A percentile compares a stretch with the other conserved stretches of the same genome.
Conservation (phyloP, 2,329 filamentous ascomycete species). For the Plectosphaerella plurivora region DNA sequence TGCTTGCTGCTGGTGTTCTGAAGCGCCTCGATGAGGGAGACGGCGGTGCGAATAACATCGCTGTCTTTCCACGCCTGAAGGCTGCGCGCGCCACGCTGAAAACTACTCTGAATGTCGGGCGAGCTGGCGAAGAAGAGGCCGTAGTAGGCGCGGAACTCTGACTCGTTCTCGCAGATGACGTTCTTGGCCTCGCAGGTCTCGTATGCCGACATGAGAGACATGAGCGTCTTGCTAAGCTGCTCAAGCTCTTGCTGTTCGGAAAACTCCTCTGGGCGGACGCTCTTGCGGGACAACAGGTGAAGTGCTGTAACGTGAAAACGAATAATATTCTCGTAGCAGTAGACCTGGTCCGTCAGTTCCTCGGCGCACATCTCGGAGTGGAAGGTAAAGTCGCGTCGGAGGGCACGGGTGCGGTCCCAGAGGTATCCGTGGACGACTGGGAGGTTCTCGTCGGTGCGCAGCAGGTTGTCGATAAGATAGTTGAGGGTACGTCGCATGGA, state of each 20-base stretch:
- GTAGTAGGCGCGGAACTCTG: conserved; percentile 63
- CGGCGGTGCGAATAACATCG: conserved; percentile 56
- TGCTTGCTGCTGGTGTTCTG: conserved; percentile 54
- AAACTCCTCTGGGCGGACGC: conserved; percentile 54
- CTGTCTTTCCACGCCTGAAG: conserved; percentile 49
- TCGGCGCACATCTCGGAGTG: conserved; percentile 55
- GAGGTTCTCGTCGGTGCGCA: conserved; percentile 51
- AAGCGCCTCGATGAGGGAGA: conserved; percentile 55
- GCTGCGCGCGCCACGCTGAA: conserved; percentile 52
- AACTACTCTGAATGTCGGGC: conserved; percentile 46
- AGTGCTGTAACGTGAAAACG: conserved; percentile 63
- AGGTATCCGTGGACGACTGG: conserved; percentile 57
- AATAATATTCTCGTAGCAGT: conserved; percentile 61
- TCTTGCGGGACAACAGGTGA: conserved; percentile 56
- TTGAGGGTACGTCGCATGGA: conserved; percentile 56
- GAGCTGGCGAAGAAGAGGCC: conserved; percentile 58
- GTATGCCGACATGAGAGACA: conserved; percentile 63
- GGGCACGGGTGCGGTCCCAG: conserved; percentile 64
- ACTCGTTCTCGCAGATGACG: conserved; percentile 56
- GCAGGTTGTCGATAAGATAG: conserved; percentile 57
- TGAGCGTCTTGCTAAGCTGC: conserved; percentile 60
- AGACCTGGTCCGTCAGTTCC: conserved; percentile 55
- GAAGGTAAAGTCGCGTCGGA: conserved; percentile 65
- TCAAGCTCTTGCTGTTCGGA: conserved; percentile 65
- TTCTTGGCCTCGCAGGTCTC: conserved; percentile 58